Percentiles rank a stretch among this genome's conserved stretches.
phyloP scores from a whole-genome alignment of 768 basidiomycete genomes.

The Tulasnella sp. region DNA sequence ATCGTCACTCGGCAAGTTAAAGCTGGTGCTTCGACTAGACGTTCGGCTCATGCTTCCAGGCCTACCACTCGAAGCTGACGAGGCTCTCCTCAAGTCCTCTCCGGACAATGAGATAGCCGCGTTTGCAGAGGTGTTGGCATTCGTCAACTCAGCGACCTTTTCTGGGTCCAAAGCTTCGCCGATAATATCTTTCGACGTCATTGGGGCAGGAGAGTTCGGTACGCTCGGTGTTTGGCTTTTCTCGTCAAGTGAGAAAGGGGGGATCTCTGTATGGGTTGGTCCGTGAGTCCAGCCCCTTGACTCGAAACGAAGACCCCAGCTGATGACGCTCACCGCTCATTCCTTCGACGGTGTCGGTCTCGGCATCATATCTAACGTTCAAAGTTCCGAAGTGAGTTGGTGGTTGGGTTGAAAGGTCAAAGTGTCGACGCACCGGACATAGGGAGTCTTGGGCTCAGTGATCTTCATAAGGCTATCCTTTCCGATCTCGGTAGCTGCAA shows the following conservation, averaged over 20 bases:
- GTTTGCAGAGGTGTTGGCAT: not conserved
- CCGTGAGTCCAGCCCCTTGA: not conserved
- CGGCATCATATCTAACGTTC: slow-evolving; percentile 51
- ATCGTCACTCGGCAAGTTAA: slow-evolving; percentile 58
- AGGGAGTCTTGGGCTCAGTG: slow-evolving; percentile 94
- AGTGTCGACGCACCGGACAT: slow-evolving; percentile 41
- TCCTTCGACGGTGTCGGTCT: slow-evolving; percentile 73
- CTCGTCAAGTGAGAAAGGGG: slow-evolving; percentile 49
- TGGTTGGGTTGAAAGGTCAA: slow-evolving; percentile 20
- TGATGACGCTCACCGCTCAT: slow-evolving; percentile 40
- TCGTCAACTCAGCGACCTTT: not conserved
- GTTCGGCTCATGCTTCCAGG: slow-evolving; percentile 33
- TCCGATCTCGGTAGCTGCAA: slow-evolving; percentile 83
- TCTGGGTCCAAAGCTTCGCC: not conserved
- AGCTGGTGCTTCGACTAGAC: slow-evolving; percentile 71
- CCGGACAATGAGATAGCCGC: not conserved
- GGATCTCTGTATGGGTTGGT: slow-evolving; percentile 51
- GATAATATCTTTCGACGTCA: slow-evolving; percentile 19
- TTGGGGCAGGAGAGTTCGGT: slow-evolving; percentile 30
- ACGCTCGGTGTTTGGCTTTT: slow-evolving; percentile 20
- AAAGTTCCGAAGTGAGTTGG: slow-evolving; percentile 15
- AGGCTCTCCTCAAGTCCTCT: not conserved
- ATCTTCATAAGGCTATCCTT: slow-evolving; percentile 99
- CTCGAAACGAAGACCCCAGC: slow-evolving; percentile 1
- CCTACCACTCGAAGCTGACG: slow-evolving; percentile 41